Conservation (phyloP, 2,329 filamentous ascomycete species). For the Trichophyton schoenleinii region DNA sequence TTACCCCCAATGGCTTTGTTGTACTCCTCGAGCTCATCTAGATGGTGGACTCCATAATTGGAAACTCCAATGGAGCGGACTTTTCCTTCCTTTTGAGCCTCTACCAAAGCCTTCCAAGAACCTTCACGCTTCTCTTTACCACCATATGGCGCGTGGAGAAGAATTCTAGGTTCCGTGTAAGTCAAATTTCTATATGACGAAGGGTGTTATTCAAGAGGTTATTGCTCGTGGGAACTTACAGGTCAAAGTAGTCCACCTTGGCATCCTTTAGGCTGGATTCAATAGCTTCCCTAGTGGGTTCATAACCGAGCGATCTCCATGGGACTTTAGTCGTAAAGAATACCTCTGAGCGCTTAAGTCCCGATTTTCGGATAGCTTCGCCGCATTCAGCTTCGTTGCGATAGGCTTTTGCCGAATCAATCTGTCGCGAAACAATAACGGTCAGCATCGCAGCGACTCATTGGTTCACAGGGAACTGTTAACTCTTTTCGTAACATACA, state of each 20-base stretch:
- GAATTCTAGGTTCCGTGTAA: conserved; percentile 18
- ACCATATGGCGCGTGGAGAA: conserved; percentile 30
- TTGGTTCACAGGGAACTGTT: not conserved
- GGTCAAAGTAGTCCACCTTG: conserved; percentile 54
- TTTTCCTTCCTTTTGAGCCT: conserved; percentile 23
- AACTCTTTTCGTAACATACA: conserved; percentile 23
- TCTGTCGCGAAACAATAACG: conserved; percentile 19
- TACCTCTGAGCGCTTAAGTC: conserved; percentile 42
- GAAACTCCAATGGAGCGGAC: conserved; percentile 32
- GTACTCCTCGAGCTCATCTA: conserved; percentile 31
- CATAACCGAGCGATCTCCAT: conserved; percentile 44
- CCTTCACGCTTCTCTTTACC: conserved; percentile 28
- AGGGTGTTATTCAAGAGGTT: not conserved
- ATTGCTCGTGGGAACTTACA: conserved; percentile 30
- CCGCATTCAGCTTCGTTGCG: conserved; percentile 46
- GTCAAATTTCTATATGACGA: not conserved
- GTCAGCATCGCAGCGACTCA: not conserved
- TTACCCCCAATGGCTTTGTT: conserved; percentile 43
- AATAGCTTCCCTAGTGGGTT: conserved; percentile 51
- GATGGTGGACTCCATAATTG: conserved; percentile 30
- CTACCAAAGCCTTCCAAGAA: conserved; percentile 29
- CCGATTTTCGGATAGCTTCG: conserved; percentile 40
- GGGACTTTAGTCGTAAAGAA: conserved; percentile 54
- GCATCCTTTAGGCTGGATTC: conserved; percentile 50
- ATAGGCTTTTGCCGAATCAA: conserved; percentile 48